Base-by-base conservation (phyloP, 2,329 filamentous ascomycete genomes). In the Hymenoscyphus salicellus region DNA sequence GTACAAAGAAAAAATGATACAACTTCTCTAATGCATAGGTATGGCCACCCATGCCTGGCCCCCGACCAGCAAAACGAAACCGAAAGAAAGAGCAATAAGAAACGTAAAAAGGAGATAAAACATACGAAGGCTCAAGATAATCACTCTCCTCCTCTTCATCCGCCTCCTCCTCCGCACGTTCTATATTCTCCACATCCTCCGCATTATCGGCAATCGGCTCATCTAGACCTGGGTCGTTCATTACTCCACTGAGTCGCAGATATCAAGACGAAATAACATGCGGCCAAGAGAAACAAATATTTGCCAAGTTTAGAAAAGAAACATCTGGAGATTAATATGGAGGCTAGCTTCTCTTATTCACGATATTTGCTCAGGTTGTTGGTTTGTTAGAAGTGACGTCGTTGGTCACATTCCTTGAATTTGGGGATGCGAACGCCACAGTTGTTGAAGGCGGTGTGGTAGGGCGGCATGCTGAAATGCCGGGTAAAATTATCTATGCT, bases 161-260 rank as follows among this genome's bases (percentile, higher is more conserved):
- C 23, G 69, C 68, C 30, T 70, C 69, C n/a, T 65, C 23, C 26
- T 72, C 71, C 52, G 71, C 68, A 1, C 59, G 17, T 14, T 63
- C n/a, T 32, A 68, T 68, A 17, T 73, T 68, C 59, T 75, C 72
- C 11, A 74, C 62, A 66, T 73, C 68, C 20, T 72, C 65, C 14
- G 71, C 72, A 62, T 72, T 69, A 10, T 68, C 65, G 2, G 67
- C 68, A 55, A 75, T 75, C 0, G 71, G 69, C 41, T 70, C 66
- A 49, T 74, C 69, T 16, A 75, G 68, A 16, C 73, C 73, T 41
- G 72, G 72, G 58, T 73, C 72, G 60, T 75, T 74, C 73, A 75
- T 75, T 26, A 26, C 46, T 52, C 46, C 46, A 5, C 46, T 26
- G 26, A 26, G 11, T 23, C 46, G 20, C 46, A 52, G 46, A 52